Percentiles rank a stretch among this genome's conserved stretches.
phyloP scores from a whole-genome alignment of 768 basidiomycete species.

The Scleroderma citrinum region DNA sequence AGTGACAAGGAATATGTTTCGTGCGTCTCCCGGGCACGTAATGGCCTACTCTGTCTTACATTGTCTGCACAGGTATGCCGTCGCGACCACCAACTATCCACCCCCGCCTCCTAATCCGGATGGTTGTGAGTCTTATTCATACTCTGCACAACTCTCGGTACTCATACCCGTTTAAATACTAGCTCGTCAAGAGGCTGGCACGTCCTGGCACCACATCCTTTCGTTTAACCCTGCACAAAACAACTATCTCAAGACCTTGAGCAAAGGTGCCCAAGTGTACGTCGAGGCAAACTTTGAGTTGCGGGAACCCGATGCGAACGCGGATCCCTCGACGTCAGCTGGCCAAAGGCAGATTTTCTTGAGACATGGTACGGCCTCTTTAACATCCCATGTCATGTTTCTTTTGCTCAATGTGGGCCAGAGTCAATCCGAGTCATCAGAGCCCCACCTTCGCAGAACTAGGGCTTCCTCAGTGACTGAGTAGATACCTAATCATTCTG shows the following conservation, averaged over 20 bases:
- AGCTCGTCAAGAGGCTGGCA: conserved; percentile 48
- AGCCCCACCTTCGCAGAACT: conserved; percentile 18
- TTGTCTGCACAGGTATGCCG: conserved; percentile 50
- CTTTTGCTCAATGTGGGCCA: conserved; percentile 21
- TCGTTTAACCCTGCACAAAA: conserved; percentile 64
- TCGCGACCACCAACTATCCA: conserved; percentile 65
- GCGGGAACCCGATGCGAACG: conserved; percentile 59
- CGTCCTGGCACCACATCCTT: conserved; percentile 73
- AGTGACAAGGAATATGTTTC: conserved; percentile 72
- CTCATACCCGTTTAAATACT: not conserved
- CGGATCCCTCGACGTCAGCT: conserved; percentile 60
- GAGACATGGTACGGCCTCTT: conserved; percentile 54
- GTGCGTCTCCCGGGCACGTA: conserved; percentile 38
- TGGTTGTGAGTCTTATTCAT: conserved; percentile 44
- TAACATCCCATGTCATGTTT: not conserved
- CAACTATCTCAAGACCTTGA: conserved; percentile 57
- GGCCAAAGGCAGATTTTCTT: conserved; percentile 82
- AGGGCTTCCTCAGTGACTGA: conserved; percentile 5
- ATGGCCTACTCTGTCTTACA: not conserved
- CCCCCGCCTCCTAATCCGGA: conserved; percentile 53
- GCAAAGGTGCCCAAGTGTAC: conserved; percentile 70
- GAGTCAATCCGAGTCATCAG: conserved; percentile 50
- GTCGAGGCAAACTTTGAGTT: conserved; percentile 78
- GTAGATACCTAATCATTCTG: not conserved
- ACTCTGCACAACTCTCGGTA: conserved; percentile 1